These are phyloP conservation scores for Plasmopara halstedii DNA, from an alignment of 352 stramenopile species.

Conservation along the genomic window DNA sequence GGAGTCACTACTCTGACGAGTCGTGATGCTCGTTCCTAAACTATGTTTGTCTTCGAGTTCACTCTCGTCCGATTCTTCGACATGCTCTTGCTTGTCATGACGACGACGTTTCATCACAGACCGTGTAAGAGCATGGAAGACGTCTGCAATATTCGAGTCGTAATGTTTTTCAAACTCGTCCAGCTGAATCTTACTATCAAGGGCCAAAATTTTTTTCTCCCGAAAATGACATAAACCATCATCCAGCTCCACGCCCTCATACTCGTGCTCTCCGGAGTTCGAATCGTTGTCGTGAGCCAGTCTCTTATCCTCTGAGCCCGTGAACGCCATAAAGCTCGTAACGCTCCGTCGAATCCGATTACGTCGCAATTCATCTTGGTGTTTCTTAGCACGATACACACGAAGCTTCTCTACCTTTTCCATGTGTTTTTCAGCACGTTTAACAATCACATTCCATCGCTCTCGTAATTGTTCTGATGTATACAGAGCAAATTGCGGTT, in stretches of 20 bases:
- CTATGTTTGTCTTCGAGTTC: conserved; percentile 1
- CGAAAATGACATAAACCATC: conserved; percentile 36
- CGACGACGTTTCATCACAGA: conserved; percentile 23
- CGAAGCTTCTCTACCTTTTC: conserved; percentile 53
- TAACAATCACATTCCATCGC: conserved; percentile 53
- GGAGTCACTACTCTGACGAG: conserved; percentile 10
- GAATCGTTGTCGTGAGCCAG: neutral
- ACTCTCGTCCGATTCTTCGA: conserved; percentile 2
- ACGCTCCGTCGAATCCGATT: conserved; percentile 30
- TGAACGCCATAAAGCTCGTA: conserved; percentile 20
- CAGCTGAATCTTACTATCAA: conserved; percentile 46
- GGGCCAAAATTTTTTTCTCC: conserved; percentile 48
- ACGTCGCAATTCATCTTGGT: conserved; percentile 20
- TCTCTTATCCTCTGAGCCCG: neutral
- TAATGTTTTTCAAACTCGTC: conserved; percentile 59
- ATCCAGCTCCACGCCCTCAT: conserved; percentile 1
- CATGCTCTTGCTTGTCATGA: conserved; percentile 9
- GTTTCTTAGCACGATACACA: conserved; percentile 48
- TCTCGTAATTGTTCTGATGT: conserved; percentile 47
- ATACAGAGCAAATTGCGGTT: conserved; percentile 51
- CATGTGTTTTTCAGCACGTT: conserved; percentile 42
- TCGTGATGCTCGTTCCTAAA: conserved; percentile 4
- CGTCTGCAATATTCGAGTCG: conserved; percentile 48
- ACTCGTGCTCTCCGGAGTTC: neutral
- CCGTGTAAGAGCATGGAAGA: conserved; percentile 41